Evolutionary conservation across 768 basidiomycete genomes (phyloP), one percentile per base, ranked within the genome.

Genomic region (Strobilomyces dryophilus): DNA sequence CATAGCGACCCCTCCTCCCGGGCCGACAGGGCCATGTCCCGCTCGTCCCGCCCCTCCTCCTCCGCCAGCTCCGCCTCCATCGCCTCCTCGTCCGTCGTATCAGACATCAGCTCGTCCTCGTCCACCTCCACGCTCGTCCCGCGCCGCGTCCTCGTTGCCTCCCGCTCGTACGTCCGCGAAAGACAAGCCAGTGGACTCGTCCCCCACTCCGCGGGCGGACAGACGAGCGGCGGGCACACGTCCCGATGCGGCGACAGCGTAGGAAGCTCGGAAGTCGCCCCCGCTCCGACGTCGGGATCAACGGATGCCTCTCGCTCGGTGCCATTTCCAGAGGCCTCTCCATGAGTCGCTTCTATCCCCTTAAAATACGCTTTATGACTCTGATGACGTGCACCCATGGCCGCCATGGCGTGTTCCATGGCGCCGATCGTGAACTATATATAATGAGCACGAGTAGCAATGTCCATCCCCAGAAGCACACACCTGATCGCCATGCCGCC

Each of bases 401-500:
- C 72, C 18, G 76, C 72, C 39, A 84, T 59, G 10, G 79, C 82
- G 41, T 78, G 76, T 18, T 73, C 66, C 43, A 87, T 71, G 48
- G 77, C 74, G 15, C 70, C 61, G 8, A 61, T 49, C 4, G 74
- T 67, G 31, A 82, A 71, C 81, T 84, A 53, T 15, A 27, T 84
- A 53, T 15, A 27, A 54, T 52, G 51, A 21, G 42, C 4, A 10
- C 35, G 21, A n/a, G 60, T 52, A 20, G 41, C 48, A 44, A 20
- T 20, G 26, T 49, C 5, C 34, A 31, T 21, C 18, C 0, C n/a
- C 10, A 15, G 2, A 32, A 42, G 26, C 36, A 48, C 58, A 11
- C 46, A 81, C 79, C 59, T 78, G 71, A 29, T 74, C 73, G 12
- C 72, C 71, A 4, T 73, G 49, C 44, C 76, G 72, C 84, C 87